Evolutionary conservation across 1,284 basidiomycete species (phyloP).

Genomic region (Volvariella volvacea): DNA sequence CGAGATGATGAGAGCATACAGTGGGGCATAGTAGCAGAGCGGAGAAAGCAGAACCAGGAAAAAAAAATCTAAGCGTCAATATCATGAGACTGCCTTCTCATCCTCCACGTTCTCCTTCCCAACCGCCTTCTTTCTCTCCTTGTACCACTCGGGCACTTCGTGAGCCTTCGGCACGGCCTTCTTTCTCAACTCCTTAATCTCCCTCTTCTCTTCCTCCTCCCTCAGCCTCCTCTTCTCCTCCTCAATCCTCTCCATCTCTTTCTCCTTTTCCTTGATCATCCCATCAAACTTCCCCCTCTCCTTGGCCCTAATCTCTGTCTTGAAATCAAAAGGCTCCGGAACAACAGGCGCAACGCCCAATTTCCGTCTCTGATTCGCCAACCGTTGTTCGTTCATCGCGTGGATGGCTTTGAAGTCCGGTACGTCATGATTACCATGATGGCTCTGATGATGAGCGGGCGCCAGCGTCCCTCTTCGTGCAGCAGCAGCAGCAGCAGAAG

Average conservation of each 20-base stretch:
- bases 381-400: conserved; percentile 36
- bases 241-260: conserved; percentile 38
- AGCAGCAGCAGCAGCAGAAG: too few species aligned
- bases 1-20: too few species aligned
- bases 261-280: conserved; percentile 46
- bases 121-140: conserved; percentile 29
- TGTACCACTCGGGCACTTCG: conserved; percentile 71
- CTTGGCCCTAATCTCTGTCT: conserved; percentile 46
- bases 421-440: conserved; percentile 15
- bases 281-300: conserved; percentile 61
- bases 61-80: conserved; percentile 9
- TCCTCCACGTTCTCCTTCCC: conserved; percentile 11
- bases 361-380: conserved; percentile 28
- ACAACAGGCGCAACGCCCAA: conserved; percentile 40
- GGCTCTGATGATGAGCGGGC: too few species aligned
- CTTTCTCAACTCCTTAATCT: conserved; percentile 50
- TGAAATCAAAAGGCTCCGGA: conserved; percentile 39
- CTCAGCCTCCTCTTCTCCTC: conserved; percentile 29
- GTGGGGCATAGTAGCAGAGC: too few species aligned
- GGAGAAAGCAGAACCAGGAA: too few species aligned
- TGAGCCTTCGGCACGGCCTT: conserved; percentile 61
- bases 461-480: too few species aligned
- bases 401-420: conserved; percentile 53
- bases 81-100: conserved; percentile 10
- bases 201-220: conserved; percentile 49